Evolutionary conservation across 2,329 filamentous ascomycete genomes (phyloP).

Genomic region (Aspergillus amoenus): DNA sequence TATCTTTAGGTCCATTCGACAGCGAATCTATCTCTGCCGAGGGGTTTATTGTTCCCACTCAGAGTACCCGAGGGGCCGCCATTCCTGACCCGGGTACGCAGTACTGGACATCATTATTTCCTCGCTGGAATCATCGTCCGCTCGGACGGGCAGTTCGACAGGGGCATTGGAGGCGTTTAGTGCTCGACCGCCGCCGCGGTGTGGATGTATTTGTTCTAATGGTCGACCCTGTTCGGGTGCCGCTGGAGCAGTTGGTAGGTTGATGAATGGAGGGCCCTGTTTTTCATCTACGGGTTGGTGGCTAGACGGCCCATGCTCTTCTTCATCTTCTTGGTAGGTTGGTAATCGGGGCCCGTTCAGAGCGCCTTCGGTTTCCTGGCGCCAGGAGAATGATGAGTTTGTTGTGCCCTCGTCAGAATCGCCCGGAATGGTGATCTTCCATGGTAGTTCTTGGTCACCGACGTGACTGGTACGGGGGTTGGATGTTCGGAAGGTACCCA

Average conservation of each 20-base stretch:
- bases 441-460: conserved; percentile 39
- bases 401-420: conserved; percentile 13
- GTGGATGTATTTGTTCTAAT: conserved; percentile 12
- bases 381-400: conserved; percentile 5
- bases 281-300: conserved; percentile 11
- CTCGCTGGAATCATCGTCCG: conserved; percentile 41
- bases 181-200: conserved; percentile 22
- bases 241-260: background rate
- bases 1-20: background rate
- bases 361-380: conserved; percentile 9
- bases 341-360: conserved; percentile 12
- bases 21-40: too few species aligned
- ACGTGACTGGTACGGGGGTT: conserved; percentile 32
- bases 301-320: conserved; percentile 2
- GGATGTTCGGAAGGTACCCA: conserved; percentile 35
- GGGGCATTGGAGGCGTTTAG: conserved; percentile 27
- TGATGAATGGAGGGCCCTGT: background rate
- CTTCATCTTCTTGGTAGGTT: conserved; percentile 19
- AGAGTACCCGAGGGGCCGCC: conserved; percentile 35
- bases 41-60: conserved; percentile 15
- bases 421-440: conserved; percentile 35
- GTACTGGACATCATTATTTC: conserved; percentile 51
- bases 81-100: conserved; percentile 50
- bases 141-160: conserved; percentile 33
- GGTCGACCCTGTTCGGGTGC: background rate